Percentiles rank a stretch among this genome's conserved stretches.
phyloP scores from a whole-genome alignment of 208 protist genomes.

The Porcisia hertigi region DNA sequence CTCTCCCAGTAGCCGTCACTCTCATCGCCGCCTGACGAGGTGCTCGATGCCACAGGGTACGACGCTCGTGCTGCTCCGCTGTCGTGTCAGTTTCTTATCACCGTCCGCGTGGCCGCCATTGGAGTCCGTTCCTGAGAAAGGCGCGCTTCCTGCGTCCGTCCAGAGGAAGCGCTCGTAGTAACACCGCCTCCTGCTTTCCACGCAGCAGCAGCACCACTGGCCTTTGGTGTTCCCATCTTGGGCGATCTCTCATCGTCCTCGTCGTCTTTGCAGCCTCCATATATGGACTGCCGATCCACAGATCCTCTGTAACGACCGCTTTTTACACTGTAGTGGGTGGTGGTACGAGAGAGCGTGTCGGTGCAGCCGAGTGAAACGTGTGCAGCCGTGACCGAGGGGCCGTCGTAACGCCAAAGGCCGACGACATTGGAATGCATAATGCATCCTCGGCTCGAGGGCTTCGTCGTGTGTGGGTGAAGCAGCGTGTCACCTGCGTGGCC shows the following conservation, averaged over 20 bases:
- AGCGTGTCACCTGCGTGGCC: no score
- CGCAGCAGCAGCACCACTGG: background rate
- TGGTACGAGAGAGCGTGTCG: no score
- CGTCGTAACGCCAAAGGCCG: background rate
- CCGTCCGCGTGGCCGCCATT: background rate
- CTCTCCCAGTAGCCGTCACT: background rate
- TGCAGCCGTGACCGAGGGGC: background rate
- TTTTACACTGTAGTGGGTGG: background rate
- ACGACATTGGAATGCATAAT: background rate
- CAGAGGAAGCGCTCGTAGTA: background rate
- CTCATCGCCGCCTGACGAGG: background rate
- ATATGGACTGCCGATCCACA: background rate
- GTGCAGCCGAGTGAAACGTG: background rate
- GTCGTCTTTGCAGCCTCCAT: background rate
- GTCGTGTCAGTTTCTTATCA: background rate
- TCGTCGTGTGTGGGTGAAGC: background rate
- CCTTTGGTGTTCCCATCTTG: background rate
- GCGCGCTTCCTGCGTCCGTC: background rate
- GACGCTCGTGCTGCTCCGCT: background rate
- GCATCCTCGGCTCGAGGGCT: background rate
- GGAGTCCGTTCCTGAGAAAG: background rate
- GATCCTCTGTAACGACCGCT: background rate
- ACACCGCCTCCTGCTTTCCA: background rate
- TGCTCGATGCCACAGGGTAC: background rate
- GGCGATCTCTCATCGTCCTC: background rate